Conservation (phyloP, 495 filamentous ascomycete genomes). For the Cercophora scortea region DNA sequence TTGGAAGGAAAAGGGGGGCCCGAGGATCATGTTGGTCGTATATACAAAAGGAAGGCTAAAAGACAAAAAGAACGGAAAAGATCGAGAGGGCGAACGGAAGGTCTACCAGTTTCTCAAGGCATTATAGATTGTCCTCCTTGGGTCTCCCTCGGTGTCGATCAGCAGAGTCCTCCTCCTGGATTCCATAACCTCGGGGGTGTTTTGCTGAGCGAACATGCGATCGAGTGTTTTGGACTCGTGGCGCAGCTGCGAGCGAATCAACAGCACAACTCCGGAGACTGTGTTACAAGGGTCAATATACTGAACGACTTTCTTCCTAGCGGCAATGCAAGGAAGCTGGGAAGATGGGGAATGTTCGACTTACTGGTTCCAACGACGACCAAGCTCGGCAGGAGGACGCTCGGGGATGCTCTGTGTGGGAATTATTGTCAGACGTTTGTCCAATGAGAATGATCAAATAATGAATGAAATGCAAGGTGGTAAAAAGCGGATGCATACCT, state of each 20-base stretch:
- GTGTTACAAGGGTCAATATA: conserved; percentile 1
- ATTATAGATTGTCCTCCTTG: conserved; percentile 30
- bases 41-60: no score
- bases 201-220: conserved; percentile 32
- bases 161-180: conserved; percentile 18
- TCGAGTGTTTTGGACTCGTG: conserved; percentile 27
- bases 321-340: neutral
- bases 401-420: neutral
- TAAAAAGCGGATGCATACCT: neutral
- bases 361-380: conserved; percentile 21
- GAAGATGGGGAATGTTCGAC: conserved; percentile 1
- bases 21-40: no score
- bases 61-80: no score
- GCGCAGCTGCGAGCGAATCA: conserved; percentile 23
- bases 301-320: neutral
- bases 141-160: conserved; percentile 30
- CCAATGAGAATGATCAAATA: neutral
- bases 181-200: conserved; percentile 27
- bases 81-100: no score
- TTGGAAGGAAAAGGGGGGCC: no score
- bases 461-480: neutral
- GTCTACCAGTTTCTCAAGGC: conserved; percentile 22
- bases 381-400: conserved; percentile 11
- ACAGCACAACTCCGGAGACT: conserved; percentile 24
- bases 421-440: neutral